phyloP scores from a whole-genome alignment of 1,139 yeast genomes.

The Yamadazyma songkhlaensis region DNA sequence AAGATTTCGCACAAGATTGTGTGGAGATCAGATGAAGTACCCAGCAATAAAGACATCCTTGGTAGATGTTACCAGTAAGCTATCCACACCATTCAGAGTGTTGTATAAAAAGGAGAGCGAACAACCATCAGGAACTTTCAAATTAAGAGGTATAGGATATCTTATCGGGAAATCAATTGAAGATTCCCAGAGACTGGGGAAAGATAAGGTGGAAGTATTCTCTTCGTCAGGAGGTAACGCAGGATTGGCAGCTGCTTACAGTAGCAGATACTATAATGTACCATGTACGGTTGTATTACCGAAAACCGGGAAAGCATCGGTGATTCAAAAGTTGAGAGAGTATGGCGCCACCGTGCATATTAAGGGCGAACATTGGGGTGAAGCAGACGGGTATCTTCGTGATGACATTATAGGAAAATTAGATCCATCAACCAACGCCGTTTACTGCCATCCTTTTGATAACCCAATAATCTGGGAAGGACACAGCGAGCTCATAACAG shows the following conservation, averaged over 20 bases:
- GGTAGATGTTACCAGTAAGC: conserved; percentile 30
- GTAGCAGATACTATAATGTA: conserved; percentile 43
- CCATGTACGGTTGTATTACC: conserved; percentile 71
- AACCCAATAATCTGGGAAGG: conserved; percentile 67
- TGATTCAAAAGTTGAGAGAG: conserved; percentile 28
- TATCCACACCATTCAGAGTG: conserved; percentile 44
- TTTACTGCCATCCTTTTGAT: conserved; percentile 73
- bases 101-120: conserved; percentile 59
- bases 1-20: not conserved
- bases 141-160: conserved; percentile 62
- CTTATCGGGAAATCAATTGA: conserved; percentile 29
- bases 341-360: conserved; percentile 56
- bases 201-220: conserved; percentile 44
- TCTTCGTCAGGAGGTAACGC: conserved; percentile 80
- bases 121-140: conserved; percentile 75
- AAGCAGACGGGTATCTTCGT: conserved; percentile 56
- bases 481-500: conserved; percentile 59
- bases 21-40: not conserved
- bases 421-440: conserved; percentile 29
- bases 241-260: conserved; percentile 71
- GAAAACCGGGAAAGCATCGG: conserved; percentile 31
- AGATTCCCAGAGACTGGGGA: conserved; percentile 12
- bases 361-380: conserved; percentile 60
- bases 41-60: conserved; percentile 45
- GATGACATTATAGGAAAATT: conserved; percentile 29